Conservation (phyloP, 768 basidiomycete genomes). For the Naematelia encephala region DNA sequence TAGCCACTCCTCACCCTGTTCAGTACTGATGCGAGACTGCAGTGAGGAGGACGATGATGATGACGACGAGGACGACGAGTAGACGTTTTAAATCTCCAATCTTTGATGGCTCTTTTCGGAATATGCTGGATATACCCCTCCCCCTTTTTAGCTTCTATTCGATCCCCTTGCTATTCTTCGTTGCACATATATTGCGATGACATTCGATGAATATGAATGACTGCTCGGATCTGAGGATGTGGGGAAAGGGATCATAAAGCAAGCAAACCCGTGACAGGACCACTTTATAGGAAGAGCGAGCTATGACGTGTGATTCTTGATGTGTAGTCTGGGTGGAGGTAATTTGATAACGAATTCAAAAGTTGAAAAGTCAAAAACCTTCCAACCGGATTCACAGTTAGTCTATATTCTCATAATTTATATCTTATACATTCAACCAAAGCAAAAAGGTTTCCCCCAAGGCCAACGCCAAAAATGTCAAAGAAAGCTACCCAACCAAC, state of each 20-base stretch:
- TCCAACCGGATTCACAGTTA: no score
- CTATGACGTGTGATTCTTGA: not conserved
- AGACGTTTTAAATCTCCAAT: not conserved
- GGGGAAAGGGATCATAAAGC: not conserved
- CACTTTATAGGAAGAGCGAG: no score
- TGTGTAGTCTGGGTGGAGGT: not conserved
- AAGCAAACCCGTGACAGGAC: no score
- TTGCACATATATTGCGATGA: not conserved
- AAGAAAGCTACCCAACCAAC: not conserved
- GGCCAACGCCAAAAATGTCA: not conserved
- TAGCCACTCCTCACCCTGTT: not conserved
- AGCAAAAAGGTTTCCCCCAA: no score
- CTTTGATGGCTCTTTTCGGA: not conserved
- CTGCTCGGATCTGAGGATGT: not conserved
- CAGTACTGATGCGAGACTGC: conserved; percentile 1
- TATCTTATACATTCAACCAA: no score
- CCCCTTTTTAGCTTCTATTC: not conserved
- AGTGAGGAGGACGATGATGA: conserved; percentile 23
- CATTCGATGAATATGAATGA: not conserved
- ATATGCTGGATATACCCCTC: conserved; percentile 5
- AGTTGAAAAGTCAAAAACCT: not conserved
- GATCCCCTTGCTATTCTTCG: not conserved
- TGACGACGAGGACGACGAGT: conserved; percentile 26
- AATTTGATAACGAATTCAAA: not conserved
- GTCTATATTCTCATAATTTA: no score